These are phyloP conservation scores for Melocanna baccifera DNA, from an alignment of 176 grass and related monocot species.

Conservation along the genomic window DNA sequence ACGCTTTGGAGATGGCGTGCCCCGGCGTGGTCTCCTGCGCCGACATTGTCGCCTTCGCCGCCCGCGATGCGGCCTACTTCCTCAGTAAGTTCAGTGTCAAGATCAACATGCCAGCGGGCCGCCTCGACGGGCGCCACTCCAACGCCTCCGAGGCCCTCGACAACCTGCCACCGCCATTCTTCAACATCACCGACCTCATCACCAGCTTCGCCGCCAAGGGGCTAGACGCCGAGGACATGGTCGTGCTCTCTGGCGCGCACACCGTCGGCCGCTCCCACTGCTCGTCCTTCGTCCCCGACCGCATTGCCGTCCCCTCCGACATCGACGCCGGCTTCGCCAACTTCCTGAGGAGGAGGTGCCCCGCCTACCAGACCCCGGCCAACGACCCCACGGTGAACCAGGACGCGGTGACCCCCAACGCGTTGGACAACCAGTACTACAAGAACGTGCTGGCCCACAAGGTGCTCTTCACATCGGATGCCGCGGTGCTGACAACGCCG, in stretches of 20 bases:
- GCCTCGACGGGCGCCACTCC: constrained; percentile 40
- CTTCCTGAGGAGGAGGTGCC: constrained; percentile 12
- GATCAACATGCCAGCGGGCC: constrained; percentile 42
- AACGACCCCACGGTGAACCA: constrained; percentile 21
- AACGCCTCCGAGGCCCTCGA: constrained; percentile 10
- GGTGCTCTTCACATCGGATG: constrained; percentile 34
- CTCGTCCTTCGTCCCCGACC: constrained; percentile 43
- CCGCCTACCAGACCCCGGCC: background rate
- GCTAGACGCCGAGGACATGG: constrained; percentile 41
- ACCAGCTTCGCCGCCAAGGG: constrained; percentile 35
- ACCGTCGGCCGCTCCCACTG: too few species aligned
- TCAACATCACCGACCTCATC: constrained; percentile 5
- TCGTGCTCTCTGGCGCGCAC: background rate
- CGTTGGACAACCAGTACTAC: constrained; percentile 46
- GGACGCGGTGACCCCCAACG: background rate
- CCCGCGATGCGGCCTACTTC: constrained; percentile 36
- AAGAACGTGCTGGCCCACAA: background rate
- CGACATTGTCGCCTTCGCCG: constrained; percentile 20
- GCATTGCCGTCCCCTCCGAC: constrained; percentile 21
- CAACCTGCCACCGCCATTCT: constrained; percentile 31
- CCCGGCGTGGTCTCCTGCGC: too few species aligned
- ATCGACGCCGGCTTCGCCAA: constrained; percentile 3
- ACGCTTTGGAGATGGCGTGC: constrained; percentile 23
- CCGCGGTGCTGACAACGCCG: background rate
- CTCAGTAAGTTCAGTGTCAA: background rate